Evolutionary conservation across 768 basidiomycete genomes (phyloP), one percentile per base, ranked within the genome.

Genomic region (Lepiota subincarnata): DNA sequence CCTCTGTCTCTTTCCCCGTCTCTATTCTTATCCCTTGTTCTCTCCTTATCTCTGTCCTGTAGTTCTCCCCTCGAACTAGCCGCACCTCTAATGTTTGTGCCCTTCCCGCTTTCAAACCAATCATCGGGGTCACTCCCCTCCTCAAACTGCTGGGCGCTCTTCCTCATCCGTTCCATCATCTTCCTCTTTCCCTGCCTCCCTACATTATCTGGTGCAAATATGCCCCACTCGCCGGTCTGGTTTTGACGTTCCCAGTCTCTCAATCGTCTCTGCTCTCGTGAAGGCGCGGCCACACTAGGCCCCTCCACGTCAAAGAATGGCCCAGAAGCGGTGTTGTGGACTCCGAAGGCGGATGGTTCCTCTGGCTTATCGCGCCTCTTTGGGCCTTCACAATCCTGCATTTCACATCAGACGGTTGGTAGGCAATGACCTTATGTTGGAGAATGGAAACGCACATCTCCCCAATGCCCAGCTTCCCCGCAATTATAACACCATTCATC

Each of bases 401-500:
- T 11, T 14, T 11, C 10, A 51, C 50, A 38, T 24, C 39, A 16
- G n/a, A 12, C 43, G 11, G 13, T 24, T 38, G 16, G 16, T 45
- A 26, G 41, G 18, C 12, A 10, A 19, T 44, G 8, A 7, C 10
- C 7, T 31, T 31, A 31, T 31, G 31, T 28, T 16, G 40, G 24
- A 48, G 41, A 41, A n/a, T 40, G 7, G 31, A 48, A 34, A 73
- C 86, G 68, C 62, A 91, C 89, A 60, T 92, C 90, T 42, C 90
- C 90, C 65, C 86, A 79, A 66, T 92, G 90, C 3, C 87, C 89
- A 47, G 67, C 66, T 24, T 70, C 70, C 38, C 86, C 90, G 58
- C 90, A 92, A 59, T 87, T 88, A 63, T 90, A 89, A 65, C 90
- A 92, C 86, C 86, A 92, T 59, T 81, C 74, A 62, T 89, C 87